Evolutionary conservation across 257 asterid species (phyloP).

Genomic region (Gentiana straminea): DNA sequence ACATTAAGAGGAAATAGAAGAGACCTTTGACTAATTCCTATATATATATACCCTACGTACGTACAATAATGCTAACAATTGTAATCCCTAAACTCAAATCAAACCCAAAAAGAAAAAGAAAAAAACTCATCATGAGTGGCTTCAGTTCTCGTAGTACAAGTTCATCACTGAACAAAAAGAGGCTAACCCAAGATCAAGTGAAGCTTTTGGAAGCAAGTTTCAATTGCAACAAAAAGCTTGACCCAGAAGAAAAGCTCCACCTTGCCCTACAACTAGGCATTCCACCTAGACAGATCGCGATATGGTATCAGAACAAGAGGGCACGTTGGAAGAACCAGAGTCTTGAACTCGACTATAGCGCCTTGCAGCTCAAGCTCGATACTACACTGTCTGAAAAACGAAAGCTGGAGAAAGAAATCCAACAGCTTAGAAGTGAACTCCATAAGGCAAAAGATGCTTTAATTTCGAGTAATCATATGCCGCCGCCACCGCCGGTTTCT

Average conservation of each 20-base stretch:
- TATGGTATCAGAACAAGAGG: constrained; percentile 85
- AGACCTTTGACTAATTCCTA: constrained; percentile 9
- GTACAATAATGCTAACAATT: not conserved
- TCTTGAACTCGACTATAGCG: constrained; percentile 51
- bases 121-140: constrained; percentile 17
- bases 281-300: constrained; percentile 78
- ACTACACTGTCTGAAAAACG: constrained; percentile 45
- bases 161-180: constrained; percentile 27
- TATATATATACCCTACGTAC: constrained; percentile 1
- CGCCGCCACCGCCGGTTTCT: constrained; percentile 32
- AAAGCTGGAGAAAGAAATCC: constrained; percentile 46
- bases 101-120: not conserved
- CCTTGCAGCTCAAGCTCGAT: constrained; percentile 48
- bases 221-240: constrained; percentile 61
- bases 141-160: constrained; percentile 21
- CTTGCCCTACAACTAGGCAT: constrained; percentile 65
- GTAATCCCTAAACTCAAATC: constrained; percentile 9
- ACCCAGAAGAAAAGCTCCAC: constrained; percentile 62
- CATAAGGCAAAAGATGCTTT: constrained; percentile 37
- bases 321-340: constrained; percentile 89
- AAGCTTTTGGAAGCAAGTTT: constrained; percentile 66
- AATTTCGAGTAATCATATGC: constrained; percentile 14
- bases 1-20: not conserved
- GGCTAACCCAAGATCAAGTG: constrained; percentile 64
- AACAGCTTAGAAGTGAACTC: constrained; percentile 42